These are phyloP conservation scores for Vitis labrusca DNA, from an alignment of 164 flowering plant species.

Conservation along the genomic window DNA sequence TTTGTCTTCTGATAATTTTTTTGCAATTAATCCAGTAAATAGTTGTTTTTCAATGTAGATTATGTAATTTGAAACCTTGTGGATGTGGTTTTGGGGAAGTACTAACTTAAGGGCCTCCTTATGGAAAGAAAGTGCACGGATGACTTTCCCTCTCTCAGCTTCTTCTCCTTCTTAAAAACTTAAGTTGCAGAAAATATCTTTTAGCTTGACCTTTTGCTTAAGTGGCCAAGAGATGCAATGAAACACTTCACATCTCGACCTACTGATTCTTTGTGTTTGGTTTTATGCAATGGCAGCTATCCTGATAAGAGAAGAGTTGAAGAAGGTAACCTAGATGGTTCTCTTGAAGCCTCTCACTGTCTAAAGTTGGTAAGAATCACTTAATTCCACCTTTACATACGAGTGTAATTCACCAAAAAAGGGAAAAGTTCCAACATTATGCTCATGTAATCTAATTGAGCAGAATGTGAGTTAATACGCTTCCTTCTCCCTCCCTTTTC, in stretches of 20 bases:
- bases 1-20: background rate
- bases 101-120: slow-evolving; percentile 2
- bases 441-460: background rate
- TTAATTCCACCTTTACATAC: background rate
- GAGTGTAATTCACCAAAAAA: background rate
- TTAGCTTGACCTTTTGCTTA: background rate
- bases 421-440: background rate
- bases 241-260: background rate
- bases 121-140: background rate
- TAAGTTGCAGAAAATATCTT: background rate
- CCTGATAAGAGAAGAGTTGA: slow-evolving; percentile 41
- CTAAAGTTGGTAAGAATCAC: slow-evolving; percentile 40
- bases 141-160: background rate
- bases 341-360: slow-evolving; percentile 32
- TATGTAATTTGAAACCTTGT: slow-evolving; percentile 7
- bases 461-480: background rate
- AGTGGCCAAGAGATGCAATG: background rate
- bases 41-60: background rate
- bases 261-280: slow-evolving; percentile 10
- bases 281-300: slow-evolving; percentile 40
- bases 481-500: background rate
- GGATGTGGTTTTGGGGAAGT: slow-evolving; percentile 10
- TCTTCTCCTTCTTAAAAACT: background rate
- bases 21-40: slow-evolving; percentile 1
- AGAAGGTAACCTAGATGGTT: slow-evolving; percentile 26